A percentile compares a stretch with the other conserved stretches of the same genome.
Conservation (phyloP, 2,329 filamentous ascomycete genomes). For the Aspergillus sojae region DNA sequence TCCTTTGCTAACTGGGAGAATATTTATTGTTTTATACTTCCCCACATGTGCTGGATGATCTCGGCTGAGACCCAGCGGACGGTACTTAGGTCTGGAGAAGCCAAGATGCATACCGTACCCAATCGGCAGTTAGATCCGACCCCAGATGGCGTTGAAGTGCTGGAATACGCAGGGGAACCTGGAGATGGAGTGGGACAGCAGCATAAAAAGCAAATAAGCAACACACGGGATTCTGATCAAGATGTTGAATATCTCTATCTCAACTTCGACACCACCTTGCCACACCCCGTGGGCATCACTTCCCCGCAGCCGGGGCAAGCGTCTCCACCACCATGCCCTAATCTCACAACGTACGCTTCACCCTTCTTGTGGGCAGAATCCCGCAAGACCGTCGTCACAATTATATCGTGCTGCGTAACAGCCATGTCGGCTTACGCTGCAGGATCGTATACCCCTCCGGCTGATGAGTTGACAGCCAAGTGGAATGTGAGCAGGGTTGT, state of each 20-base stretch:
- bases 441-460: conserved; percentile 73
- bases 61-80: background rate
- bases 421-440: conserved; percentile 75
- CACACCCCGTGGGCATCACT: conserved; percentile 38
- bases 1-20: background rate
- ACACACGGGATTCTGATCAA: background rate
- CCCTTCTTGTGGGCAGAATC: conserved; percentile 71
- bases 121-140: background rate
- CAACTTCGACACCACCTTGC: conserved; percentile 61
- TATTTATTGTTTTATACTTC: background rate
- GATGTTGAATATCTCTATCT: conserved; percentile 59
- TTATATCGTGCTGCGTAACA: conserved; percentile 73
- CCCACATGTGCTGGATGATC: background rate
- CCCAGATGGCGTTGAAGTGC: background rate
- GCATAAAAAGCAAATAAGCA: background rate
- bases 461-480: conserved; percentile 65
- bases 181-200: background rate
- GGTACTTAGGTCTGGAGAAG: background rate
- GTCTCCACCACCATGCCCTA: conserved; percentile 57
- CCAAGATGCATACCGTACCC: background rate
- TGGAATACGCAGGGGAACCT: background rate
- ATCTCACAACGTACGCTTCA: conserved; percentile 67
- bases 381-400: conserved; percentile 69
- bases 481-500: conserved; percentile 65
- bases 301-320: conserved; percentile 27